These are phyloP conservation scores for Pichia cactophila DNA, from an alignment of 1,139 yeast genomes.

Conservation along the genomic window DNA sequence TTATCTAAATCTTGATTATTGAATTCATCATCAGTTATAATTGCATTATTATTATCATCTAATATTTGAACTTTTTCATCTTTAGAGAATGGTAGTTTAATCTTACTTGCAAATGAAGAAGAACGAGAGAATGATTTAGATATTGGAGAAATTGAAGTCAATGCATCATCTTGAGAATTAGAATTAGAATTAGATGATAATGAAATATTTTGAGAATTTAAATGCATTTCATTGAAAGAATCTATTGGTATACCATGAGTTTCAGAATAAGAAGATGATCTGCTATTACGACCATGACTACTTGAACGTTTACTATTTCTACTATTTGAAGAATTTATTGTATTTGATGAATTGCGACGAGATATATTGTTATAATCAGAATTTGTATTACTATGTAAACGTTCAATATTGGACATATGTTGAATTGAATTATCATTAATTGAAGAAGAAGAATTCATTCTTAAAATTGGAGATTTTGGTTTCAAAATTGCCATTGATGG, in stretches of 20 bases:
- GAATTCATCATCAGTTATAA: neutral
- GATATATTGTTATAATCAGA: constrained; percentile 5
- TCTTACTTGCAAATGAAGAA: constrained; percentile 6
- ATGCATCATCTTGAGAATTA: neutral
- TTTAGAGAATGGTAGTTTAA: constrained; percentile 6
- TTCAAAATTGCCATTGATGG: constrained; percentile 63
- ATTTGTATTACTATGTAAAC: constrained; percentile 10
- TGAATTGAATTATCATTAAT: constrained; percentile 15
- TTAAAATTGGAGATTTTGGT: constrained; percentile 62
- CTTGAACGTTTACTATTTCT: constrained; percentile 3
- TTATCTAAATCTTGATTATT: neutral
- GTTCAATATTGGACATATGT: constrained; percentile 11
- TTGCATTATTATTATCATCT: neutral
- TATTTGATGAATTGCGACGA: constrained; percentile 14
- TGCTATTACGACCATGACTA: constrained; percentile 6
- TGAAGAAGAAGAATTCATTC: constrained; percentile 27
- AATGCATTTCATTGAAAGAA: constrained; percentile 6
- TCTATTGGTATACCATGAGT: constrained; percentile 14
- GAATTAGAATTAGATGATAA: neutral
- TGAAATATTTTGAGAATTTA: neutral
- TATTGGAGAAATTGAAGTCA: neutral
- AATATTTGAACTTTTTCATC: neutral
- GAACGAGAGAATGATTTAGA: constrained; percentile 5
- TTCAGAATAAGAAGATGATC: constrained; percentile 2
- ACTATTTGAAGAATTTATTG: constrained; percentile 11